A percentile compares a stretch with the other conserved stretches of the same genome.
Conservation (phyloP, 2,329 filamentous ascomycete species). For the Mollisia scopiformis region DNA sequence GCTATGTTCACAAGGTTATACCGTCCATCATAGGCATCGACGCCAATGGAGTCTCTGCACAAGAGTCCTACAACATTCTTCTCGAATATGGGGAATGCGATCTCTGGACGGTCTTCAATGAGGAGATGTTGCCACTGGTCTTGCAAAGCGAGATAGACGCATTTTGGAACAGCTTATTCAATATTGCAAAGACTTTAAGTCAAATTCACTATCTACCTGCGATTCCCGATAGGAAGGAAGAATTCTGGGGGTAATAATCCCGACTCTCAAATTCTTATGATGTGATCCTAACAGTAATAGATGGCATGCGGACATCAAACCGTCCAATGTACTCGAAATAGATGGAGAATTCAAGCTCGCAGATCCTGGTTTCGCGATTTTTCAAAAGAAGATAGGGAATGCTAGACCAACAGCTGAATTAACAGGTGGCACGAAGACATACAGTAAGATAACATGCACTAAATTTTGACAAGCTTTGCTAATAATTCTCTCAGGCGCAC, state of each 20-base stretch:
- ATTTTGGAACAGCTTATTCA: slow-evolving; percentile 38
- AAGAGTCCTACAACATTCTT: slow-evolving; percentile 40
- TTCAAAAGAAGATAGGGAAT: slow-evolving; percentile 18
- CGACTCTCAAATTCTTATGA: background rate
- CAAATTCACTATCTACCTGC: slow-evolving; percentile 29
- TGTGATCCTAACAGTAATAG: slow-evolving; percentile 24
- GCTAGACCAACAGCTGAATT: no score
- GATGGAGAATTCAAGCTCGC: slow-evolving; percentile 41
- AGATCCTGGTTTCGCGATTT: slow-evolving; percentile 41
- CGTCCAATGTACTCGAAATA: slow-evolving; percentile 39
- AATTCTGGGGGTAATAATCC: slow-evolving; percentile 26
- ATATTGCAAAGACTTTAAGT: slow-evolving; percentile 35
- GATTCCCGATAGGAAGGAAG: slow-evolving; percentile 11
- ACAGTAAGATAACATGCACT: slow-evolving; percentile 32
- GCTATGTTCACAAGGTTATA: no score
- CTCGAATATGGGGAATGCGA: slow-evolving; percentile 41
- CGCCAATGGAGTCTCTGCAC: background rate
- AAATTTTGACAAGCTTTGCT: no score
- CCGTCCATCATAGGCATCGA: no score
- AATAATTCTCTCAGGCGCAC: slow-evolving; percentile 17
- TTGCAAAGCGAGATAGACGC: slow-evolving; percentile 30
- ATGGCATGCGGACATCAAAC: slow-evolving; percentile 43
- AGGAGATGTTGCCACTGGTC: slow-evolving; percentile 33
- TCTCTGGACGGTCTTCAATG: slow-evolving; percentile 36
- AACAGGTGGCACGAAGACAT: slow-evolving; percentile 37